Evolutionary conservation across 805 yeast species (phyloP), one percentile per base, ranked within the genome.

Genomic region (Starmera amethionina): DNA sequence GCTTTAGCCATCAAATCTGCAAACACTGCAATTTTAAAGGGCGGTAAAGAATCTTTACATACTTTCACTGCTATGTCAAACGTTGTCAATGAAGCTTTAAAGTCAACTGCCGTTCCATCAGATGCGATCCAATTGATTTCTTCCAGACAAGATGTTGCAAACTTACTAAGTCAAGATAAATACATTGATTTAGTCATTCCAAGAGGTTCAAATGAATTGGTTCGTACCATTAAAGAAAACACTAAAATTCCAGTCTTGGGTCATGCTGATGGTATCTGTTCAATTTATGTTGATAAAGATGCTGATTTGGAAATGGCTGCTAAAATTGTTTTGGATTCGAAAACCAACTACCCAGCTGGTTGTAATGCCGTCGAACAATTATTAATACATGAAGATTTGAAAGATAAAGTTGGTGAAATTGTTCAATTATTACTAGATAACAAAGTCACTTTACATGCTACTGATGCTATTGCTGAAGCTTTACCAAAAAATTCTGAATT

Each of bases 341-440:
- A 93, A 63, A 87, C 96, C 0, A 89, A 88, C 60, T 93, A 93
- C 58, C 97, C 97, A 37, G 98, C 98, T 11, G 99, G 96, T n/a
- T 93, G 99, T 62, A 93, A 93, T 59, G 97, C 98, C 8, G 90
- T 77, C 41, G 99, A 93, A 61, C 86, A 93, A 30, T 62, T 93
- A 28, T 70, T 93, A 42, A 62, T 94, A 36, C 73, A 82, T 59
- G 63, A 68, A 38, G 55, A 49, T 43, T 58, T 58, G 48, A 66
- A 56, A 40, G 63, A 44, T 50, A 53, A 48, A 32, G 51, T 70
- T 13, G 43, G 63, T 13, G 58, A 62, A 22, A 64, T 69, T 13
- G 52, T 68, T n/a, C 55, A 59, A n/a, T 55, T 62, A 11, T 66
- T 90, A 44, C 51, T 73, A 7, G 76, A 67, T 9, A 75, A 77